Conservation (phyloP, 2,329 filamentous ascomycete species). For the Aspergillus awamori region DNA sequence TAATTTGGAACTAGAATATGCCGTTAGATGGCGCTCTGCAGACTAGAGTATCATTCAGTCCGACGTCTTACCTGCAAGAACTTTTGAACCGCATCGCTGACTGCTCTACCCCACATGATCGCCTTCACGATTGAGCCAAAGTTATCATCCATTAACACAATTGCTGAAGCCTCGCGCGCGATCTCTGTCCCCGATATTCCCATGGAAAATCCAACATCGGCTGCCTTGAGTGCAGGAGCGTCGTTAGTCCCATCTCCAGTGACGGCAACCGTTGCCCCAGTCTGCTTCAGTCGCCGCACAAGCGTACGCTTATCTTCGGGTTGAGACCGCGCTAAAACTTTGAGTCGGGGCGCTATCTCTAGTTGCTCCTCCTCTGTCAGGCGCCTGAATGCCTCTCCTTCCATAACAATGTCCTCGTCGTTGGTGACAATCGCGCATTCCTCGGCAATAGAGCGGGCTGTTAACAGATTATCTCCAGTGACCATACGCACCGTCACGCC, state of each 20-base stretch:
- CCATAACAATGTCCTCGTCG: constrained; percentile 59
- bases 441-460: constrained; percentile 67
- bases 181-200: constrained; percentile 63
- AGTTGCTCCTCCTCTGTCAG: constrained; percentile 57
- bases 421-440: constrained; percentile 64
- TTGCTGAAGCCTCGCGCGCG: constrained; percentile 62
- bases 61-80: constrained; percentile 51
- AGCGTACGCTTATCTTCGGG: constrained; percentile 63
- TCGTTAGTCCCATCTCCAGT: constrained; percentile 65
- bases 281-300: constrained; percentile 56
- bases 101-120: constrained; percentile 62
- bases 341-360: constrained; percentile 54
- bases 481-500: constrained; percentile 68
- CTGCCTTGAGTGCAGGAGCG: constrained; percentile 60
- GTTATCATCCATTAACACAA: constrained; percentile 56
- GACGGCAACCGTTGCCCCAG: constrained; percentile 58
- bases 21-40: not conserved
- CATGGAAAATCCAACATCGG: constrained; percentile 65
- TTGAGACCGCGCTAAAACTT: constrained; percentile 61
- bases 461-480: constrained; percentile 67
- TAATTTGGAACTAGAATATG: constrained; percentile 52
- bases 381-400: constrained; percentile 62
- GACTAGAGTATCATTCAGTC: too few relatives aligned
- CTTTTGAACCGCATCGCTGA: constrained; percentile 63
- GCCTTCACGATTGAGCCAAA: constrained; percentile 63